Conservation (phyloP, 805 yeast species). For the Blastobotrys peoriensis region DNA sequence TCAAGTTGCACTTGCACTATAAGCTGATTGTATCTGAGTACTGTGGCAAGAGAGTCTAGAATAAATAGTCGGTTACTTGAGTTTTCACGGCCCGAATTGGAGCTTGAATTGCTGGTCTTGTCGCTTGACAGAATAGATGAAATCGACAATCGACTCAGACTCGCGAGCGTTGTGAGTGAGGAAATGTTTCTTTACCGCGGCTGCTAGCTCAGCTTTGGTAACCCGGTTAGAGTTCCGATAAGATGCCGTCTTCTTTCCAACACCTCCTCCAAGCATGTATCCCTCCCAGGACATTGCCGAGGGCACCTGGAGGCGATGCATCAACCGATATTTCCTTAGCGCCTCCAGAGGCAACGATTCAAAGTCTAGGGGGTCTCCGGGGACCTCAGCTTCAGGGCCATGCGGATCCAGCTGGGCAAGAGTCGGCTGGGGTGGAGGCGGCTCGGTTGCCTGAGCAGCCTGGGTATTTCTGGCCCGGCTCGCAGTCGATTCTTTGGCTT, state of each 20-base stretch:
- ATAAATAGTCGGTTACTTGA: background rate
- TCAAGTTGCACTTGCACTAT: too few relatives aligned
- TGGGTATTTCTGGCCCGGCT: background rate
- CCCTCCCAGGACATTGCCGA: slow-evolving; percentile 65
- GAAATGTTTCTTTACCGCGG: slow-evolving; percentile 64
- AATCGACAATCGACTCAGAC: slow-evolving; percentile 80
- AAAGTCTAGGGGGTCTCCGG: slow-evolving; percentile 47
- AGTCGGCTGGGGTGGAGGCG: background rate
- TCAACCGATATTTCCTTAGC: slow-evolving; percentile 63
- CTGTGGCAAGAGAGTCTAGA: too few relatives aligned
- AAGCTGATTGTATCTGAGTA: too few relatives aligned
- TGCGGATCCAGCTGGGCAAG: background rate
- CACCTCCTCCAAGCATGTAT: slow-evolving; percentile 57
- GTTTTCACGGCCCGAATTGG: slow-evolving; percentile 9
- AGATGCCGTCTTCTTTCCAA: slow-evolving; percentile 64
- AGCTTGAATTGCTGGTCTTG: slow-evolving; percentile 35
- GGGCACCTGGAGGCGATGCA: slow-evolving; percentile 48
- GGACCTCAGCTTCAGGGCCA: background rate
- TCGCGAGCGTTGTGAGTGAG: slow-evolving; percentile 57
- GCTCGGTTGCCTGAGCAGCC: background rate
- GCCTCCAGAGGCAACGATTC: slow-evolving; percentile 52
- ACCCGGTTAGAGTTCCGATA: slow-evolving; percentile 39
- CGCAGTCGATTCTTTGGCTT: background rate
- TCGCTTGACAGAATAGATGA: slow-evolving; percentile 76
- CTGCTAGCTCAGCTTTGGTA: slow-evolving; percentile 54